These are phyloP conservation scores for Mycena rebaudengoi DNA, from an alignment of 768 basidiomycete species.

Conservation along the genomic window DNA sequence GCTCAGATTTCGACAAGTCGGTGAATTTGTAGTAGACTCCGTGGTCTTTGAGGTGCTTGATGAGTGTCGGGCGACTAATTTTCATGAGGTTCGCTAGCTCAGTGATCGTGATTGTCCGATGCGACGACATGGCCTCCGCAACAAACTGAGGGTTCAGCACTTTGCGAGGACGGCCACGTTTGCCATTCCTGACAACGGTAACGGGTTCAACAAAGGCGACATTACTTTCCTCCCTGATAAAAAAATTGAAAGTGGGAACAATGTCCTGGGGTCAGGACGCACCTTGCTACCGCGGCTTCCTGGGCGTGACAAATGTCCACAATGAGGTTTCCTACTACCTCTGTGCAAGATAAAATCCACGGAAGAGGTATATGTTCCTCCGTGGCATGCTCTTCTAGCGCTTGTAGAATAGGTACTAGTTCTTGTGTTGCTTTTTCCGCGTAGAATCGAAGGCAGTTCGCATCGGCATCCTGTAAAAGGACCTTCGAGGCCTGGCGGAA, in stretches of 20 bases:
- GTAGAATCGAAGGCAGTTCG: background rate
- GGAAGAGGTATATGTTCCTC: background rate
- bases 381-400: background rate
- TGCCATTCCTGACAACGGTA: background rate
- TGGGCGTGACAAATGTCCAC: background rate
- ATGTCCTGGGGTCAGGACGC: background rate
- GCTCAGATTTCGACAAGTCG: background rate
- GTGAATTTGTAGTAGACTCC: background rate
- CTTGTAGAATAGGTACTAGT: background rate
- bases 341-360: background rate
- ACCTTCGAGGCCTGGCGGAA: background rate
- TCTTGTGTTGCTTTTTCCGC: background rate
- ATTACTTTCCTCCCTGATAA: background rate
- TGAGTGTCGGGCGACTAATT: background rate
- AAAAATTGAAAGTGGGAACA: background rate
- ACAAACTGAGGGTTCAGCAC: background rate
- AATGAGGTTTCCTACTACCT: background rate
- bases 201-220: background rate
- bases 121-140: background rate
- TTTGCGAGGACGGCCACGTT: background rate
- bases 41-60: background rate
- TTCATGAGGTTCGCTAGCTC: background rate
- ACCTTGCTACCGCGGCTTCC: background rate
- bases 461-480: background rate
- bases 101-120: background rate